phyloP scores from a whole-genome alignment of 140 eudicot genomes.

The Cichorium intybus region DNA sequence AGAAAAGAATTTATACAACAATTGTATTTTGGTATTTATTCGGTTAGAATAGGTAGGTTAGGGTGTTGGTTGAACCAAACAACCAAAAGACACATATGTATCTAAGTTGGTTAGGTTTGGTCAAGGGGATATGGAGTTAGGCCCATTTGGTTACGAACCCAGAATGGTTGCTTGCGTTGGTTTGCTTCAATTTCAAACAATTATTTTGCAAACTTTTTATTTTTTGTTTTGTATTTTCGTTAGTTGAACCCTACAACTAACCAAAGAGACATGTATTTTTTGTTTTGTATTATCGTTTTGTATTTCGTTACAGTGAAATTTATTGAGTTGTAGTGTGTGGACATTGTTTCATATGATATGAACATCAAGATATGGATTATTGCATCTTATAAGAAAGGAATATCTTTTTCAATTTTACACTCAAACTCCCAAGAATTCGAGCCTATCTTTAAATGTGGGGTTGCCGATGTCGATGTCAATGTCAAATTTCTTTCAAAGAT shows the following conservation, averaged over 20 bases:
- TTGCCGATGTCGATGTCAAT: constrained; percentile 12
- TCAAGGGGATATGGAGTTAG: constrained; percentile 28
- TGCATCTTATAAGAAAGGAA: background rate
- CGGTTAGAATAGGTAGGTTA: constrained; percentile 20
- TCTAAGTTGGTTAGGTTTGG: constrained; percentile 28
- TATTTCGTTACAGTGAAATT: background rate
- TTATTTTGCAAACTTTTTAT: background rate
- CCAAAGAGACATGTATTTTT: no score
- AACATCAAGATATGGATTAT: background rate
- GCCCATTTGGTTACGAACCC: constrained; percentile 32
- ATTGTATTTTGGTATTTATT: background rate
- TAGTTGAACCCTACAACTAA: no score
- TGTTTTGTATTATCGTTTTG: background rate
- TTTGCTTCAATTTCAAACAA: constrained; percentile 33
- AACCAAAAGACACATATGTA: constrained; percentile 27
- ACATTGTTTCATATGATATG: background rate
- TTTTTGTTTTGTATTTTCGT: background rate
- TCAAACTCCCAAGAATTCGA: background rate
- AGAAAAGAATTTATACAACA: background rate
- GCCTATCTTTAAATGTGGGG: constrained; percentile 21
- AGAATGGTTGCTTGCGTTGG: no score
- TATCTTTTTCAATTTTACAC: constrained; percentile 16
- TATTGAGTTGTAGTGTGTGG: background rate
- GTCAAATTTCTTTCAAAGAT: constrained; percentile 2
- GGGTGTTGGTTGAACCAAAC: constrained; percentile 33